phyloP scores from a whole-genome alignment of 768 basidiomycete genomes.

The Lactifluus rugatus region DNA sequence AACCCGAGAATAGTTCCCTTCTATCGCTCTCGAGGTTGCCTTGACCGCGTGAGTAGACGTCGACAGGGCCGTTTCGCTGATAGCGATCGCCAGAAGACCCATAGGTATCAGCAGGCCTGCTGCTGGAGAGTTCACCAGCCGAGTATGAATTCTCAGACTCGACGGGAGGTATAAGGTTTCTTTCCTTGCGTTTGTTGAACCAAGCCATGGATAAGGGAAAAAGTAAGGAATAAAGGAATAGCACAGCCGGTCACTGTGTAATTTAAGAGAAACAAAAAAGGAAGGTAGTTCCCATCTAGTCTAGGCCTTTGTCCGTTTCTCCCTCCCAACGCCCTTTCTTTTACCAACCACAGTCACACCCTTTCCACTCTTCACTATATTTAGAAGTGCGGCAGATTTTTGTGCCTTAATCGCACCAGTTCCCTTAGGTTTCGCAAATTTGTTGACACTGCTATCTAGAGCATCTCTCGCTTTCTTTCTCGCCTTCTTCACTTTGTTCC shows the following conservation, averaged over 20 bases:
- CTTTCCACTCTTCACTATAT: constrained; percentile 72
- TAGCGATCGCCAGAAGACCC: constrained; percentile 33
- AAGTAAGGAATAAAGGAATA: not conserved
- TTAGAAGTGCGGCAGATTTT: constrained; percentile 76
- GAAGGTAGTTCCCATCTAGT: constrained; percentile 5
- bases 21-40: constrained; percentile 57
- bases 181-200: constrained; percentile 54
- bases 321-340: constrained; percentile 25
- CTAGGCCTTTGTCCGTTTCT: not conserved
- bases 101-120: constrained; percentile 19
- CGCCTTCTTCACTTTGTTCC: constrained; percentile 58
- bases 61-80: constrained; percentile 43
- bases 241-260: not conserved
- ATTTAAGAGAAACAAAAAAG: not conserved
- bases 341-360: constrained; percentile 88
- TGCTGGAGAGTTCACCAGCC: constrained; percentile 45
- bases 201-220: constrained; percentile 43
- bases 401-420: constrained; percentile 57
- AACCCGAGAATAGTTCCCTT: constrained; percentile 66
- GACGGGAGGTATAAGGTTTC: constrained; percentile 60
- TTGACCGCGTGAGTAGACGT: constrained; percentile 55
- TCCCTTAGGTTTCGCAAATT: constrained; percentile 47
- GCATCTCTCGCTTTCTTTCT: constrained; percentile 58
- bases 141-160: constrained; percentile 36
- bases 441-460: constrained; percentile 56